These are phyloP conservation scores for Kwoniella bestiolae DNA, from an alignment of 768 basidiomycete species.

Conservation along the genomic window DNA sequence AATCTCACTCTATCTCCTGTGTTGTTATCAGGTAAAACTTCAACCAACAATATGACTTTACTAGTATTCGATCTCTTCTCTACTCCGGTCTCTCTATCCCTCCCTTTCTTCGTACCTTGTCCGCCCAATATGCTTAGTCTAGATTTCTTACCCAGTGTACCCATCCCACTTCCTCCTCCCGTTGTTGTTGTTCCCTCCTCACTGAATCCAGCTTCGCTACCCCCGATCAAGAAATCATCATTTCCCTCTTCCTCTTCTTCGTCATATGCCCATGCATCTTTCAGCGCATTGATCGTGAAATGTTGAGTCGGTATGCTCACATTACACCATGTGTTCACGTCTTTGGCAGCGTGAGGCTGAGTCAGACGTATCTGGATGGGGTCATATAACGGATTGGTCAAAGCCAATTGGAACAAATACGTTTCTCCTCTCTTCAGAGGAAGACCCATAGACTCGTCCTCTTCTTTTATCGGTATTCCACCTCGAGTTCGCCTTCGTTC, in stretches of 20 bases:
- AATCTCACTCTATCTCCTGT: conserved; percentile 73
- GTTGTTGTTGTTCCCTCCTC: conserved; percentile 58
- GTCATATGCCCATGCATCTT: conserved; percentile 98
- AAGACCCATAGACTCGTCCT: conserved; percentile 40
- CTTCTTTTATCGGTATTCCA: conserved; percentile 26
- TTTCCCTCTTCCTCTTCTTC: conserved; percentile 75
- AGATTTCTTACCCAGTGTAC: conserved; percentile 58
- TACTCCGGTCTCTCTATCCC: conserved; percentile 68
- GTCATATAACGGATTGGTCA: conserved; percentile 95
- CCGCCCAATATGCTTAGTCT: conserved; percentile 29
- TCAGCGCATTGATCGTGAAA: conserved; percentile 85
- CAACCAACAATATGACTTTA: conserved; percentile 87
- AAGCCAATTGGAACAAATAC: conserved; percentile 84
- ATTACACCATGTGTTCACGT: conserved; percentile 37
- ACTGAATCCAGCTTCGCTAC: conserved; percentile 61
- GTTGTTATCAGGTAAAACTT: conserved; percentile 75
- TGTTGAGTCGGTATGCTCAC: conserved; percentile 75
- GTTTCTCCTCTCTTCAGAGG: conserved; percentile 34
- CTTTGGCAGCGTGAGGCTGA: conserved; percentile 60
- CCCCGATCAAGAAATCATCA: conserved; percentile 55
- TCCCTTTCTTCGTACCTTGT: conserved; percentile 33
- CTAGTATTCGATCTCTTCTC: conserved; percentile 90
- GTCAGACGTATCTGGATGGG: conserved; percentile 89
- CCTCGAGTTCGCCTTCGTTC: conserved; percentile 35
- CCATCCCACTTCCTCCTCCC: neutral